Evolutionary conservation across 768 basidiomycete genomes (phyloP), one percentile per base, ranked within the genome.

Genomic region (Termitomyces sp.): DNA sequence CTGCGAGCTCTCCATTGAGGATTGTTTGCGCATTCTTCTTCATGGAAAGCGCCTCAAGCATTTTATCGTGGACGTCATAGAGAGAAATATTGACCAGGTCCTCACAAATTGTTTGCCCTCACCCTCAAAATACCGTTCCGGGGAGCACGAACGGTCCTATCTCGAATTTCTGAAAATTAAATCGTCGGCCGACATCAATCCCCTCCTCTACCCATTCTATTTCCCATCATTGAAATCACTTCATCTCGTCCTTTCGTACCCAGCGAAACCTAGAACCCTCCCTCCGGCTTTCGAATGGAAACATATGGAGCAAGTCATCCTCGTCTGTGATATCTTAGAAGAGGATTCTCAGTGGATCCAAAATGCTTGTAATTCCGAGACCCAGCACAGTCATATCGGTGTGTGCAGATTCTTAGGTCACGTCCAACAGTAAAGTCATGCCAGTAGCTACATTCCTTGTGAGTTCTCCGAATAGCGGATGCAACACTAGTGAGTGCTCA

Each of bases 231-330:
- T 56, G 47, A 49, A 16, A 10, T n/a, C 28, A 28, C 30, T 56
- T 23, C 21, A 35, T 47, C 19, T 48, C 16, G 39, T 49, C n/a
- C 47, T 49, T 28, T 32, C 27, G 12, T 56, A 49, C 19, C 55
- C 47, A 8, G 34, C 30, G 9, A 42, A 49, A 25, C 9, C 49
- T 16, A n/a, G 40, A 16, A 32, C 30, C 11, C 46, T 49, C 11
- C 47, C 55, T 17, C 47, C 27, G 11, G 40, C 55, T 19, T 49
- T 56, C 40, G 55, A 56, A 19, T 56, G 55, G 47, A 49, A 50
- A 21, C 23, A 23, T 4, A 12, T 50, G 55, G 19, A 56, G 2
- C 19, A 43, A 7, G 39, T 49, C 9, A 30, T 47, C 3, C 12
- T 55, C 16, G 21, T 50, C 8, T 56, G 47, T 21, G 55, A 56